These are phyloP conservation scores for Nematodospora anomalae DNA, from an alignment of 1,139 yeast genomes.

Conservation along the genomic window DNA sequence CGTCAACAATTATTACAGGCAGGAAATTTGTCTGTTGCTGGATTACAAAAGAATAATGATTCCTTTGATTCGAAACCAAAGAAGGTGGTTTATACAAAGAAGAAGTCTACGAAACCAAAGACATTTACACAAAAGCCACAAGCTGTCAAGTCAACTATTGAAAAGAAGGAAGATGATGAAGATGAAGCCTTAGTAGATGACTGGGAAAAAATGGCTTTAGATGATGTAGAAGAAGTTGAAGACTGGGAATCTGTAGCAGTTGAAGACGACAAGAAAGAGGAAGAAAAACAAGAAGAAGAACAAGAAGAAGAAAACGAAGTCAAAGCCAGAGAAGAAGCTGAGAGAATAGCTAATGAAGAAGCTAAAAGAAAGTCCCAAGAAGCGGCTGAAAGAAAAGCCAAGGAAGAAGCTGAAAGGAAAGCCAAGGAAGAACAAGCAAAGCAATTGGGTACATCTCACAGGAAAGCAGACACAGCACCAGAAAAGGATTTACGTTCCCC, in stretches of 20 bases:
- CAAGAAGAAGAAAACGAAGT: constrained; percentile 18
- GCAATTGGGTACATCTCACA: constrained; percentile 12
- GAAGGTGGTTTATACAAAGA: constrained; percentile 74
- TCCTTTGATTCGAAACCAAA: constrained; percentile 46
- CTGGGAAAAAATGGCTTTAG: constrained; percentile 65
- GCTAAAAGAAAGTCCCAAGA: constrained; percentile 4
- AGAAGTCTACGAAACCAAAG: constrained; percentile 54
- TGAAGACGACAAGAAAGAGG: constrained; percentile 21
- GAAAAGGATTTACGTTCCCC: constrained; percentile 85
- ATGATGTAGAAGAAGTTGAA: constrained; percentile 51
- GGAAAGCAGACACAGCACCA: constrained; percentile 19
- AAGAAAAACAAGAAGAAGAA: constrained; percentile 20
- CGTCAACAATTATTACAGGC: constrained; percentile 80
- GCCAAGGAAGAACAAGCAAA: constrained; percentile 5
- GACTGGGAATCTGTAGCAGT: constrained; percentile 45
- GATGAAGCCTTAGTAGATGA: constrained; percentile 61
- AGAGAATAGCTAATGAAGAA: constrained; percentile 18
- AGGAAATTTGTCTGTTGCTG: constrained; percentile 75
- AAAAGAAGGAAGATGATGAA: constrained; percentile 31
- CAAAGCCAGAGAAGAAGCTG: constrained; percentile 23
- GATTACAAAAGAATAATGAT: constrained; percentile 48
- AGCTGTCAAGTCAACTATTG: constrained; percentile 15
- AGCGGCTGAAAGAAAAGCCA: constrained; percentile 6
- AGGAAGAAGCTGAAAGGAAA: constrained; percentile 6
- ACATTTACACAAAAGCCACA: constrained; percentile 29